A percentile compares a stretch with the other conserved stretches of the same genome.
phyloP scores from a whole-genome alignment of 164 flowering plant genomes.

The Chimonanthus salicifolius region DNA sequence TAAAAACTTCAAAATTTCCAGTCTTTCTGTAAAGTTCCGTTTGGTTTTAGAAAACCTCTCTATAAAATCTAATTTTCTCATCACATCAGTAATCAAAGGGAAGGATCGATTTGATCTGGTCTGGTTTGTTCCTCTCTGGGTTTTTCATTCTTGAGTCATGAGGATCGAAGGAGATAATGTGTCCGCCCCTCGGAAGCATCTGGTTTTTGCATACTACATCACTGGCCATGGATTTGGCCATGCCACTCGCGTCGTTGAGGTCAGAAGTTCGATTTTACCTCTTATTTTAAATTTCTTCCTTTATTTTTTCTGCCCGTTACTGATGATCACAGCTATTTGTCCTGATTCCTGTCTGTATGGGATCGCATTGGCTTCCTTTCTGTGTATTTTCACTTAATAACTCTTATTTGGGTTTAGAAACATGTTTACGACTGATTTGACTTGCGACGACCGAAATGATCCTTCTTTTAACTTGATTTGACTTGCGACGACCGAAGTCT shows the following conservation, averaged over 20 bases:
- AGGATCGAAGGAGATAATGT: neutral
- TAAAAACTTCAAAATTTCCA: too few species aligned
- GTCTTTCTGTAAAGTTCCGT: too few species aligned
- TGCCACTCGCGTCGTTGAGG: slow-evolving; percentile 99
- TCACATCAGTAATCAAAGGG: too few species aligned
- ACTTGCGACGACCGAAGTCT: too few species aligned
- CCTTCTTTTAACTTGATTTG: too few species aligned
- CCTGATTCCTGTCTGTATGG: neutral
- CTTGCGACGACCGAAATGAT: too few species aligned
- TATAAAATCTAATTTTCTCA: too few species aligned
- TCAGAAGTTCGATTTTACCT: slow-evolving; percentile 3
- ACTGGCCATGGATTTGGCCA: slow-evolving; percentile 99
- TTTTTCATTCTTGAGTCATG: neutral
- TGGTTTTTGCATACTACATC: slow-evolving; percentile 89
- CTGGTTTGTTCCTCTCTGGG: too few species aligned
- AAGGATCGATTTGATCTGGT: too few species aligned
- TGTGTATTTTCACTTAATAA: neutral
- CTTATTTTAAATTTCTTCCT: neutral
- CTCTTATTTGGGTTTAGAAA: neutral
- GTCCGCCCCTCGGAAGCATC: slow-evolving; percentile 27
- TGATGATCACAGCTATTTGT: neutral
- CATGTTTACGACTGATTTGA: neutral
- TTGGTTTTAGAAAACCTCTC: too few species aligned
- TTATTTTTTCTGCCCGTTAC: neutral
- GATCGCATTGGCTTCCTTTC: neutral